phyloP scores from a whole-genome alignment of 306 rosid genomes.

The Gastrolobium villosum region DNA sequence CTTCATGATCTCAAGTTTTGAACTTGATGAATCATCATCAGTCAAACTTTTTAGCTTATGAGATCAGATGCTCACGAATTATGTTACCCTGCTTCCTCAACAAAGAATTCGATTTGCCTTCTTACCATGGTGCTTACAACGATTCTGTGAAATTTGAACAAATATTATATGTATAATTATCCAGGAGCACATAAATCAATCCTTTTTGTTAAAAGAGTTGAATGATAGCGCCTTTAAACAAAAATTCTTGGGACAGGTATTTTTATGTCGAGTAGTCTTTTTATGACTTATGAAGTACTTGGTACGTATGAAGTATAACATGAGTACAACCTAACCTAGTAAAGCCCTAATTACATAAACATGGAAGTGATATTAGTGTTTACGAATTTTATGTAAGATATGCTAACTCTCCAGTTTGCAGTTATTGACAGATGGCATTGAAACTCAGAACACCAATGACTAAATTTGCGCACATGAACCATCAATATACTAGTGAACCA shows the following conservation, averaged over 20 bases:
- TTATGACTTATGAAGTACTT: background rate
- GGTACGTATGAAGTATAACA: background rate
- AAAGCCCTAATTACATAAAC: background rate
- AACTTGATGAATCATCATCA: constrained; percentile 1
- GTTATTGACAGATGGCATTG: background rate
- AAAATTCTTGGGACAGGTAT: background rate
- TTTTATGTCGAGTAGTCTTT: background rate
- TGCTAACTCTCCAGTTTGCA: constrained; percentile 11
- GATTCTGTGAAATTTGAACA: constrained; percentile 10
- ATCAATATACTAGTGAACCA: constrained; percentile 3
- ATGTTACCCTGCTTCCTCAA: constrained; percentile 12
- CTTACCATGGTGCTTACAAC: constrained; percentile 1
- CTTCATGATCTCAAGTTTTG: constrained; percentile 50
- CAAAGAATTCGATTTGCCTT: constrained; percentile 24
- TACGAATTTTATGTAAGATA: background rate
- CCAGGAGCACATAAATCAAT: background rate
- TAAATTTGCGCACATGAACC: constrained; percentile 16
- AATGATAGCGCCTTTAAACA: background rate
- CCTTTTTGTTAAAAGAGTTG: constrained; percentile 7
- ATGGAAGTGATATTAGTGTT: background rate
- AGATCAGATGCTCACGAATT: background rate
- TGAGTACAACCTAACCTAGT: background rate
- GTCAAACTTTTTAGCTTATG: background rate
- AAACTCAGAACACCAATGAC: constrained; percentile 17
- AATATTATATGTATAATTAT: background rate